Conservation (phyloP, 768 basidiomycete genomes). For the Pleurotus eryngii region DNA sequence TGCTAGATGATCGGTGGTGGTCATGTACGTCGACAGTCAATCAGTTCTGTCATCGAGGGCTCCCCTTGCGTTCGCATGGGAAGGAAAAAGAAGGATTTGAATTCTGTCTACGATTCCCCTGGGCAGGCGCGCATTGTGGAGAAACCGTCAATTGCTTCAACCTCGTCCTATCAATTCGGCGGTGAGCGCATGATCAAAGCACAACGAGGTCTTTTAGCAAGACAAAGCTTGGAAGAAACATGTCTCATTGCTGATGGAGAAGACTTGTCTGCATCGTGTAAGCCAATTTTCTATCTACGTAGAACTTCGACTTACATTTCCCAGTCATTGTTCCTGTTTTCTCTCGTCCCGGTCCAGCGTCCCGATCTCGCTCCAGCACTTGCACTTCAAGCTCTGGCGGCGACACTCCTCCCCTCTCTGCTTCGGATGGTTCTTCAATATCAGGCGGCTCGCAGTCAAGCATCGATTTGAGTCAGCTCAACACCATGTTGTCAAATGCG, state of each 20-base stretch:
- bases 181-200: conserved; percentile 67
- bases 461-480: conserved; percentile 66
- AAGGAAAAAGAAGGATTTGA: conserved; percentile 33
- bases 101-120: conserved; percentile 33
- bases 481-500: conserved; percentile 49
- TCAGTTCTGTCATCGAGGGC: conserved; percentile 61
- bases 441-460: conserved; percentile 77
- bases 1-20: conserved; percentile 77
- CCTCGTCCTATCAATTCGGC: conserved; percentile 60
- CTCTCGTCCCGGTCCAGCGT: conserved; percentile 48
- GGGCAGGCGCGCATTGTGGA: conserved; percentile 51
- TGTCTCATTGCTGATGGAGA: conserved; percentile 65
- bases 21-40: conserved; percentile 64
- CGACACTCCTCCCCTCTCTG: conserved; percentile 69
- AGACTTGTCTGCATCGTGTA: conserved; percentile 51
- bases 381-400: conserved; percentile 64
- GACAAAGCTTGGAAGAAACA: conserved; percentile 67
- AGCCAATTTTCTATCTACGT: conserved; percentile 33
- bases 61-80: conserved; percentile 69
- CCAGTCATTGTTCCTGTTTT: conserved; percentile 46
- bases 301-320: conserved; percentile 13
- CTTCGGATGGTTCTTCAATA: conserved; percentile 64
- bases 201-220: conserved; percentile 55
- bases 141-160: conserved; percentile 67
- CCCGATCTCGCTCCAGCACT: conserved; percentile 64